Base-by-base conservation (phyloP, 768 basidiomycete species). In the Naganishia randhawae region DNA sequence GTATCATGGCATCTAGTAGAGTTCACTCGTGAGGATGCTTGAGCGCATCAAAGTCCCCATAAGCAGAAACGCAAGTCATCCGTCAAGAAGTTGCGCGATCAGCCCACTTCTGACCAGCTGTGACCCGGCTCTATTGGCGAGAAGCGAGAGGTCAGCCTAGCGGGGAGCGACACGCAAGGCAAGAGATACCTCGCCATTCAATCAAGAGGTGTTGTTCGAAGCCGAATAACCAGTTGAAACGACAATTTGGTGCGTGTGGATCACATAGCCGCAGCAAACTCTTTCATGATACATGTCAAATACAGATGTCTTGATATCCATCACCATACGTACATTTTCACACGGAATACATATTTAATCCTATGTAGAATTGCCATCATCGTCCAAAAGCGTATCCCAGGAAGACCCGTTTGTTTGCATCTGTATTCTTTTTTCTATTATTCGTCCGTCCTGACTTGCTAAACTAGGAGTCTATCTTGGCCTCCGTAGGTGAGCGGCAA, bases 221-320 rank as follows among this genome's bases (percentile, higher is more conserved):
- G n/a, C n/a, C n/a, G 14, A 42, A 3, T 16, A 42, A 3, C 7
- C 41, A 42, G 14, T 4, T 42, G 41, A 42, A 6, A 42, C 41
- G 14, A 11, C 45, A 11, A n/a, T 22, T 48, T 22, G 25, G 16
- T 42, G 14, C 19, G 45, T 48, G 1, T 48, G 19, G n/a, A 17
- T n/a, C 13, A 11, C n/a, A 48, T 7, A 48, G 45, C 45, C n/a
- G n/a, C 45, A 4, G n/a, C 45, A 22, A 22, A 48, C 45, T 32
- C n/a, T 55, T 55, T 35, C 29, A 22, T 55, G 19, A 55, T 55
- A 35, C 32, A 37, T 55, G 35, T 48, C 45, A 9, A n/a, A 61
- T 39, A 61, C 37, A 61, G 41, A 39, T 48, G 51, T 61, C 57
- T 41, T 61, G 31, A 61, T 61, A 41, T 41, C 54, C 54, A 55